Evolutionary conservation across 257 asterid species (phyloP), one percentile per base, ranked within the genome.

Genomic region (Nicotiana attenuata): DNA sequence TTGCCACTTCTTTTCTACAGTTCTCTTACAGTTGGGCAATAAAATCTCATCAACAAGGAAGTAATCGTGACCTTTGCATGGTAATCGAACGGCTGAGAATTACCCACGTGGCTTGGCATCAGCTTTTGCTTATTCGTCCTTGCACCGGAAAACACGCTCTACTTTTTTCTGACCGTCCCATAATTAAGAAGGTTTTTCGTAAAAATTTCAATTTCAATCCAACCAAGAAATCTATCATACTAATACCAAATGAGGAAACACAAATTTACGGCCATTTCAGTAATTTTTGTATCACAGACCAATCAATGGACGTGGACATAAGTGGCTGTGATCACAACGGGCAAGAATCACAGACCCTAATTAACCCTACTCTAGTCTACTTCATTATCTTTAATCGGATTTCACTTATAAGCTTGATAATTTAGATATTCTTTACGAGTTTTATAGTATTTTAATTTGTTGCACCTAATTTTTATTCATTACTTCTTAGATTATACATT

Each of bases 141-240:
- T 85, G 87, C 91, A 90, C 97, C 97, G 94, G 92, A 91, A 94
- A 91, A 91, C 96, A 86, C 96, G 97, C 88, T 87, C 90, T 87
- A 13, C 83, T 86, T 76, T 79, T 83, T 79, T 59, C 80, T 82
- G 81, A 82, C 81, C 73, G 24, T 82, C 64, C 76, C 64, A 73
- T 69, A 81, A 69, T 81, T 45, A 56, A 57, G 75, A 41, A 81
- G 68, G 55, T 20, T 65, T 81, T 29, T 67, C n/a, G 41, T 26
- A 10, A 53, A 41, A n/a, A 33, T 52, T 80, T 35, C 77, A 65
- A 83, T 87, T 76, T 69, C 35, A 52, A 80, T 76, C 55, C 82
- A 83, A 83, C 63, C 84, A 87, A 86, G 83, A 80, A 83, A 82
- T 89, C 82, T 82, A 73, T 73, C 17, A 73, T 24, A 50, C 3